Percentiles rank a stretch among this genome's conserved stretches.
These are phyloP conservation scores for Acanthamoeba triangularis DNA, from an alignment of 208 protist genomes.

Conservation along the genomic window DNA sequence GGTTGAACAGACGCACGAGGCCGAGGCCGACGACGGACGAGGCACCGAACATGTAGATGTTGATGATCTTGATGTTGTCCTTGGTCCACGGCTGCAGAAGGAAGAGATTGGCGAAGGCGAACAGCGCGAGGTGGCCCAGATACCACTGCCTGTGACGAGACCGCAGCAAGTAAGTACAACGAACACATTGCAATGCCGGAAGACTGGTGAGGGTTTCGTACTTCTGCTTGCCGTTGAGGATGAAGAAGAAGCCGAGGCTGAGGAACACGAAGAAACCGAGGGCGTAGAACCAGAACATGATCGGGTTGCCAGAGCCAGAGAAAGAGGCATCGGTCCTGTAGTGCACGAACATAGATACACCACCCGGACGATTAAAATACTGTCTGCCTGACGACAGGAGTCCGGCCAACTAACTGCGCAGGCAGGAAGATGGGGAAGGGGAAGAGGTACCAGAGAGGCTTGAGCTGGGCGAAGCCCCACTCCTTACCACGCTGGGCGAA, in stretches of 20 bases:
- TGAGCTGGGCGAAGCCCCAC: conserved; percentile 68
- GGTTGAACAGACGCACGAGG: conserved; percentile 12
- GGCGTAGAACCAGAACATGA: conserved; percentile 66
- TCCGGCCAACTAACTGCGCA: not conserved
- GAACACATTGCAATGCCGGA: not conserved
- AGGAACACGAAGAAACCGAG: conserved; percentile 60
- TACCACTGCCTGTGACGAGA: conserved; percentile 47
- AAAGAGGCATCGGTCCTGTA: conserved; percentile 30
- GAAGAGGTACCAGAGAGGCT: conserved; percentile 34
- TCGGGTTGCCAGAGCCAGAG: conserved; percentile 22
- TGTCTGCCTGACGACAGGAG: not conserved
- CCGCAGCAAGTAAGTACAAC: not conserved
- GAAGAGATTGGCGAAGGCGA: conserved; percentile 62
- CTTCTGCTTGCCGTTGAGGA: conserved; percentile 48
- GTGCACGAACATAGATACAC: not conserved
- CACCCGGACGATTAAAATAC: not conserved
- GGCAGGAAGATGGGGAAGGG: not conserved
- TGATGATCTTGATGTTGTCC: conserved; percentile 77
- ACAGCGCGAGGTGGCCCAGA: conserved; percentile 37
- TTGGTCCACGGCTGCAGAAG: conserved; percentile 72
- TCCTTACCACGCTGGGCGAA: conserved; percentile 72
- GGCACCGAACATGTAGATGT: conserved; percentile 50
- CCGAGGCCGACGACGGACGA: not conserved
- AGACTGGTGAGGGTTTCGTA: not conserved
- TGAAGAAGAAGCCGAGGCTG: conserved; percentile 54